These are phyloP conservation scores for Salix caprea DNA, from an alignment of 345 rosid species.

Conservation along the genomic window DNA sequence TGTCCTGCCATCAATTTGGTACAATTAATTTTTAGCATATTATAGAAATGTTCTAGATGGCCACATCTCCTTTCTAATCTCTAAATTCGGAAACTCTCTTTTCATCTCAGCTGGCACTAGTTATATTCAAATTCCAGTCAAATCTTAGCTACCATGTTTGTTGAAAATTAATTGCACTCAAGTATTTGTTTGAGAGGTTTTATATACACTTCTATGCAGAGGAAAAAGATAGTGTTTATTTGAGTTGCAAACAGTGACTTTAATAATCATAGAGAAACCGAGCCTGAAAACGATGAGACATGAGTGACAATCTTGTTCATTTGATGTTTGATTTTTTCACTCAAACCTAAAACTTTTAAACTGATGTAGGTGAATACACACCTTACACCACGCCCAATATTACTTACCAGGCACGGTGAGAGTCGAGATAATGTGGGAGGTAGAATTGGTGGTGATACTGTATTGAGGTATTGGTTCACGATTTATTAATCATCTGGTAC, in stretches of 20 bases:
- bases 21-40: background rate
- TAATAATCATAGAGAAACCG: background rate
- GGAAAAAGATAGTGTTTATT: background rate
- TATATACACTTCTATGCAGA: background rate
- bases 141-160: background rate
- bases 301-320: background rate
- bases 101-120: background rate
- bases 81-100: background rate
- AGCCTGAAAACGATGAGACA: background rate
- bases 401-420: constrained; percentile 98
- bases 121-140: background rate
- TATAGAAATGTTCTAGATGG: background rate
- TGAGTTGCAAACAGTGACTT: background rate
- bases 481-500: background rate
- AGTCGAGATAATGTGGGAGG: constrained; percentile 95
- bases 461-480: constrained; percentile 52
- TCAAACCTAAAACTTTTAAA: background rate
- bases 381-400: constrained; percentile 96
- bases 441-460: constrained; percentile 92
- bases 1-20: background rate
- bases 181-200: background rate
- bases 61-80: background rate
- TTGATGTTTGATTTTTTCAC: background rate
- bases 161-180: background rate
- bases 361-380: constrained; percentile 84